Percentiles rank a stretch among this genome's conserved stretches.
phyloP scores from a whole-genome alignment of 2,329 filamentous ascomycete genomes.

The Elsinoe necatrix region DNA sequence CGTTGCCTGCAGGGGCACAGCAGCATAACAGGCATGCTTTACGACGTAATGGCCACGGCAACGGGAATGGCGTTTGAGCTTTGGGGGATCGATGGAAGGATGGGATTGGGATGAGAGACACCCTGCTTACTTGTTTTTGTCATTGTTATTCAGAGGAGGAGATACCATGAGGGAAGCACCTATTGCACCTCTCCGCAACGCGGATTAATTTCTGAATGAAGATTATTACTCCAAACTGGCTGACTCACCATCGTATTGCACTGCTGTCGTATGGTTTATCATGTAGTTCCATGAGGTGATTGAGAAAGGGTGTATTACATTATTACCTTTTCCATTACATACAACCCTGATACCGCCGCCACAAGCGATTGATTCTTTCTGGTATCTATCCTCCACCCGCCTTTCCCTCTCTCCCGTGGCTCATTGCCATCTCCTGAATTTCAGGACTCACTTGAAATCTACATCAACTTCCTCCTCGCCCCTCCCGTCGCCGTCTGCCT shows the following conservation, averaged over 20 bases:
- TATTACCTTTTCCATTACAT: not conserved
- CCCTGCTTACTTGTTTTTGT: not conserved
- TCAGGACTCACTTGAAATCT: not conserved
- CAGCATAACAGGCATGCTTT: not conserved
- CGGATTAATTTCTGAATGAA: not conserved
- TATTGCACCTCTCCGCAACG: not conserved
- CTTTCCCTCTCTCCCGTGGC: no score
- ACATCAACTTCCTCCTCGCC: not conserved
- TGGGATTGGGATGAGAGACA: not conserved
- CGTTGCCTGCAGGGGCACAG: not conserved
- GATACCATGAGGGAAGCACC: not conserved
- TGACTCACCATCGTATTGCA: no score
- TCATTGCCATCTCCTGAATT: no score
- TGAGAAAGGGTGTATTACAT: not conserved
- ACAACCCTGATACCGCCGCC: constrained; percentile 30
- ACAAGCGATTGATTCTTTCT: not conserved
- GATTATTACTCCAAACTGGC: not conserved
- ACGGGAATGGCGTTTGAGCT: not conserved
- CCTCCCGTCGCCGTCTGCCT: not conserved
- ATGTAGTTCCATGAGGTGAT: not conserved
- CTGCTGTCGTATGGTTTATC: not conserved
- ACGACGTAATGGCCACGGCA: not conserved
- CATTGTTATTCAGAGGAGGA: not conserved
- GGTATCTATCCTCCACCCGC: not conserved
- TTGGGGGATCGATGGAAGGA: not conserved